Evolutionary conservation across 768 basidiomycete species (phyloP), one percentile per base, ranked within the genome.

Genomic region (Tylopilus intermedius): DNA sequence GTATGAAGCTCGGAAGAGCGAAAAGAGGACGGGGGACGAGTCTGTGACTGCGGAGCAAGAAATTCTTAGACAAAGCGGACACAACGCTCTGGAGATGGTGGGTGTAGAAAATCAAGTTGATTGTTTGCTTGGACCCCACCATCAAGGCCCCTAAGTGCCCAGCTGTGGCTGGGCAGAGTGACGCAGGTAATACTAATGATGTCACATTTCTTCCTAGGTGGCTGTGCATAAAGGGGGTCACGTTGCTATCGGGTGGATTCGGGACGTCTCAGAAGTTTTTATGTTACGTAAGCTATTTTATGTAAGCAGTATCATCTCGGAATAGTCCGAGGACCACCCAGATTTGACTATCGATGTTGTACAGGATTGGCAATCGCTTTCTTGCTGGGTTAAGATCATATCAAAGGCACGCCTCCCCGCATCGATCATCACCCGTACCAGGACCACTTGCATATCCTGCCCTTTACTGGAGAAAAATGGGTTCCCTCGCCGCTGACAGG

Each of bases 401-500:
- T 39, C 38, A 39, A 7, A 39, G 38, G n/a, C 38, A 8, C 18
- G 38, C 38, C 8, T 21, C 38, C 18, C 38, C n/a, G 8, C 18
- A 39, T 39, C 18, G 38, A 39, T 39, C 18, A 39, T 18, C 11
- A 37, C 14, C 14, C 14, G 11, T n/a, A 21, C 38, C 38, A 21
- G 18, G 0, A 37, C 35, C 14, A 37, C 35, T 15, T 5, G 13
- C 5, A 37, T 15, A 37, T 37, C 35, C 38, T 14, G n/a, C 47
- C 3, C 15, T 45, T 41, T 22, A 24, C 24, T 5, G 24, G 24
- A 24, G 24, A 24, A 24, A 5, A 24, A 24, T 24, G 24, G 24
- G 24, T 5, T 24, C 24, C 24, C 62, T 70, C 40, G 53, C 70
- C 29, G 51, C 74, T 11, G 86, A 87, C 59, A 80, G 81, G 40